phyloP scores from a whole-genome alignment of 495 filamentous ascomycete species.

The Trichoderma gamsii region DNA sequence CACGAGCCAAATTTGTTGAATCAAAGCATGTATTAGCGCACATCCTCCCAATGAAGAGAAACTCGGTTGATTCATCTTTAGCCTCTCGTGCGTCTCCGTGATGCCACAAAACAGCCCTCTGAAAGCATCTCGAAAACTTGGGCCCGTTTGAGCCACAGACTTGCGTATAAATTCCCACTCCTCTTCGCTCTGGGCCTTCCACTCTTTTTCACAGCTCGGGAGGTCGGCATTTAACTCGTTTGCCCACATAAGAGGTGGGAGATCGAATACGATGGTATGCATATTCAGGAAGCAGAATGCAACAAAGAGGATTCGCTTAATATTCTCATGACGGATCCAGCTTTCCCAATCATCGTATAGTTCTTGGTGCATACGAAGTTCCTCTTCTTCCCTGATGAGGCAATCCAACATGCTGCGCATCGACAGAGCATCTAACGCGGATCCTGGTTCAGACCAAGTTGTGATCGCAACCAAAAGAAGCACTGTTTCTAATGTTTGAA shows the following conservation, averaged over 20 bases:
- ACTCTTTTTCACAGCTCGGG: background rate
- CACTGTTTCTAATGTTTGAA: background rate
- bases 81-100: background rate
- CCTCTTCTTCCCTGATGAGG: background rate
- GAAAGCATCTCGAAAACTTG: background rate
- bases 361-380: background rate
- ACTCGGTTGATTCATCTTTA: background rate
- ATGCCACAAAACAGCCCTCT: background rate
- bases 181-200: background rate
- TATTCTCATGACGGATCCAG: background rate
- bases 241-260: background rate
- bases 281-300: background rate
- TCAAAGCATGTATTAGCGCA: background rate
- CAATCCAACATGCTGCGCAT: background rate
- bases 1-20: background rate
- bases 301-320: background rate
- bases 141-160: background rate
- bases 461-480: background rate
- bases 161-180: background rate
- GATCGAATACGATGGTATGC: background rate
- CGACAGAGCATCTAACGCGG: background rate
- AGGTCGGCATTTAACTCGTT: background rate
- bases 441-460: background rate
- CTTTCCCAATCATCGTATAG: background rate
- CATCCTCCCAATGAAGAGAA: background rate